phyloP scores from a whole-genome alignment of 352 stramenopile genomes.

The Globisporangium cederbergense region DNA sequence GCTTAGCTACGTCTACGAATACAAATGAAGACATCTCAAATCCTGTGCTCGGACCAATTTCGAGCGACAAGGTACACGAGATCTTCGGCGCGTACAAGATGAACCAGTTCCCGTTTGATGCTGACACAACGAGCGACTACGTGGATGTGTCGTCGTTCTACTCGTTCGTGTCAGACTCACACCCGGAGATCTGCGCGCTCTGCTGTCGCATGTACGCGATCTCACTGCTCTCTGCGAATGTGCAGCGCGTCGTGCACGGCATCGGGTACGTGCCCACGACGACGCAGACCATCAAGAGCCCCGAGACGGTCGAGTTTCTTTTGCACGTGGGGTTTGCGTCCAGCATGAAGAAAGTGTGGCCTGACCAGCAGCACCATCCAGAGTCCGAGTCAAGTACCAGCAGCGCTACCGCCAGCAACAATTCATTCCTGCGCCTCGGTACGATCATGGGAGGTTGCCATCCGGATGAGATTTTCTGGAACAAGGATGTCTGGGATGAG shows the following conservation, averaged over 20 bases:
- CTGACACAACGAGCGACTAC: slow-evolving; percentile 69
- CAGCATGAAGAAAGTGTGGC: slow-evolving; percentile 28
- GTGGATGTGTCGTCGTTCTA: slow-evolving; percentile 83
- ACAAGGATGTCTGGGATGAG: slow-evolving; percentile 43
- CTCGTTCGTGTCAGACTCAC: slow-evolving; percentile 76
- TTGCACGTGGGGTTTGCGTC: slow-evolving; percentile 72
- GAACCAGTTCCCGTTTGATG: slow-evolving; percentile 72
- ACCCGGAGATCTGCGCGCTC: slow-evolving; percentile 74
- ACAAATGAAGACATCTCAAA: background rate
- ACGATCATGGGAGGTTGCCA: slow-evolving; percentile 21
- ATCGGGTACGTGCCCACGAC: slow-evolving; percentile 60
- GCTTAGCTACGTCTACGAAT: background rate
- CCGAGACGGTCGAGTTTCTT: slow-evolving; percentile 48
- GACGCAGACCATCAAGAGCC: slow-evolving; percentile 44
- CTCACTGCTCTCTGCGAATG: slow-evolving; percentile 50
- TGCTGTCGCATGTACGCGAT: slow-evolving; percentile 77
- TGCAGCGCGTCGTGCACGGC: slow-evolving; percentile 50
- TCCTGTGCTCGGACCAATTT: slow-evolving; percentile 18
- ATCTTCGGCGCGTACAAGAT: slow-evolving; percentile 64
- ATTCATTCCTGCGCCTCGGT: background rate
- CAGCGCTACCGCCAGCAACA: slow-evolving; percentile 5
- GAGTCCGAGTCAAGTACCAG: background rate
- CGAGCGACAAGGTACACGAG: slow-evolving; percentile 31
- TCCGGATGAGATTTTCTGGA: slow-evolving; percentile 49
- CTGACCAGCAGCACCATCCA: background rate